These are phyloP conservation scores for Chaetomiaceae sp. DNA, from an alignment of 2,329 filamentous ascomycete genomes.

Conservation along the genomic window DNA sequence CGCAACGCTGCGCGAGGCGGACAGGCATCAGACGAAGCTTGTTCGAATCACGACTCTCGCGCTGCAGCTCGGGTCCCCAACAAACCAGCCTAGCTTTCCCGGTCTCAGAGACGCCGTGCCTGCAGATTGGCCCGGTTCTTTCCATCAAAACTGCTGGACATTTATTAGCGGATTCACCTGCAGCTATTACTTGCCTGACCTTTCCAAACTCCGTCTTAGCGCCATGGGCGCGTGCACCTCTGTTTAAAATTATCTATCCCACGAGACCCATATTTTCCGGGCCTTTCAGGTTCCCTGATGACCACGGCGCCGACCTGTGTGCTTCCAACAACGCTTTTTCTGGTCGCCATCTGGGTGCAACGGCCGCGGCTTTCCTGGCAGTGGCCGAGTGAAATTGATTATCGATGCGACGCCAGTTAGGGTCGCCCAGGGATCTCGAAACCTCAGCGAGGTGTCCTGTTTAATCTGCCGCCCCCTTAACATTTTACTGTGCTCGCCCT, in stretches of 20 bases:
- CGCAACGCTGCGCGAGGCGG: no score
- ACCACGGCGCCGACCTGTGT: constrained; percentile 2
- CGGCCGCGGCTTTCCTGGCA: neutral
- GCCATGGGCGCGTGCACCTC: constrained; percentile 9
- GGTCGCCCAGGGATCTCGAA: constrained; percentile 10
- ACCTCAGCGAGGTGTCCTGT: constrained; percentile 7
- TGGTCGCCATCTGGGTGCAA: neutral
- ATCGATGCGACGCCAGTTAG: constrained; percentile 3
- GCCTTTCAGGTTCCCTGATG: neutral
- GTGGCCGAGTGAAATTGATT: neutral
- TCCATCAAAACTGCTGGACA: neutral
- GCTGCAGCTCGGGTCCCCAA: neutral
- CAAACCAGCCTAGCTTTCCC: neutral
- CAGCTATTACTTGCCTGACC: constrained; percentile 2
- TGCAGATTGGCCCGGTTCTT: neutral
- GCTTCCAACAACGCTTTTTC: neutral
- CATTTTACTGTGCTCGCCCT: neutral
- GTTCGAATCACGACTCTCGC: neutral
- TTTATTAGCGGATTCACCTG: neutral
- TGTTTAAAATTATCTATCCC: constrained; percentile 9
- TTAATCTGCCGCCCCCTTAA: constrained; percentile 6
- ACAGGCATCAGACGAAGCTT: constrained; percentile 6
- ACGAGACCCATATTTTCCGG: constrained; percentile 8
- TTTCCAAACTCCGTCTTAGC: constrained; percentile 11
- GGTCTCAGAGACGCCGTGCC: neutral